Percentiles rank a stretch among this genome's conserved stretches.
Evolutionary conservation across 495 filamentous ascomycete genomes (phyloP).

Genomic region (Xylaria grammica): DNA sequence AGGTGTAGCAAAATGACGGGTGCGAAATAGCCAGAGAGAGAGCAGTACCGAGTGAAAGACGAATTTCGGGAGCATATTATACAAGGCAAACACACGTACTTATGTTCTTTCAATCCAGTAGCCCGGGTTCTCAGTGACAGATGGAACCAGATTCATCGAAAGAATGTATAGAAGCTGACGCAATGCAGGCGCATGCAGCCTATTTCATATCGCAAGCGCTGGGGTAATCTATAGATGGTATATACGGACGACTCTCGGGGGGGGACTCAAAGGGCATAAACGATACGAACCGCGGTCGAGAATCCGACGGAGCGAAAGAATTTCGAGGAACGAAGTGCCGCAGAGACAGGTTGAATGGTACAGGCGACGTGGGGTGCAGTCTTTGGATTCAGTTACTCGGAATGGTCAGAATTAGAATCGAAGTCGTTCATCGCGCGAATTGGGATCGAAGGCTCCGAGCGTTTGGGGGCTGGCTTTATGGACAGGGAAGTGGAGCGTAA

Average conservation of each 20-base stretch:
- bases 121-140: background rate
- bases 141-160: background rate
- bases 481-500: slow-evolving; percentile 1
- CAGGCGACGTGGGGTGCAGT: background rate
- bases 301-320: background rate
- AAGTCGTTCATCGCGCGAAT: background rate
- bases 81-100: slow-evolving; percentile 14
- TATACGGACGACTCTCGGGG: slow-evolving; percentile 7
- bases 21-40: too few relatives aligned
- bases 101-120: background rate
- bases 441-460: background rate
- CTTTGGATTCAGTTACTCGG: background rate
- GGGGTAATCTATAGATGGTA: slow-evolving; percentile 8
- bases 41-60: background rate
- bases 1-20: background rate
- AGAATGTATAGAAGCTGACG: background rate
- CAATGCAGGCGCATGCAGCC: background rate
- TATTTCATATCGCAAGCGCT: background rate
- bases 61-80: background rate
- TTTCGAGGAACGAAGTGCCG: background rate
- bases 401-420: background rate
- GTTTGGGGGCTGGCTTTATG: background rate
- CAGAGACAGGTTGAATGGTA: background rate
- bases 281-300: background rate
- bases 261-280: background rate